Conservation (phyloP, 75 land plant genomes). For the Isoetes taiwanensis region DNA sequence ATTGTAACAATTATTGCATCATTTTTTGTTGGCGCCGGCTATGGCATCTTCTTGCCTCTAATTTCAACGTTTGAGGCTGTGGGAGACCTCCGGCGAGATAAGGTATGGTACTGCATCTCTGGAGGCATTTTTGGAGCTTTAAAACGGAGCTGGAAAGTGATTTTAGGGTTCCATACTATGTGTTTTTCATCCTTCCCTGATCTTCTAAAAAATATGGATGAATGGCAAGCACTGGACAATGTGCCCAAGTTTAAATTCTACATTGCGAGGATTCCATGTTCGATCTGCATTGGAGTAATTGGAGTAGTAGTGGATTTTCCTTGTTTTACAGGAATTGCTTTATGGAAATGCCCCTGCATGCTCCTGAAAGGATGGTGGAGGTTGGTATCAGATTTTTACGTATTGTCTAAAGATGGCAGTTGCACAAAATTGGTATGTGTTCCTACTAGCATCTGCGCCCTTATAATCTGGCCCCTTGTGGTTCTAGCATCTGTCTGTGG, state of each 20-base stretch:
- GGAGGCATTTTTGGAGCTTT: background rate
- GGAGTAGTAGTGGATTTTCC: conserved; percentile 50
- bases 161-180: background rate
- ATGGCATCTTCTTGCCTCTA: background rate
- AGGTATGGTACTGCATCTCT: background rate
- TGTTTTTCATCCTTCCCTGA: background rate
- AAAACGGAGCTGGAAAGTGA: background rate
- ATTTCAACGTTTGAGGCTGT: conserved; percentile 1
- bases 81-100: background rate
- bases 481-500: conserved; percentile 39
- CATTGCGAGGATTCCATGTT: conserved; percentile 33
- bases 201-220: background rate
- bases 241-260: background rate
- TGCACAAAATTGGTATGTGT: conserved; percentile 77
- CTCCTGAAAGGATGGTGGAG: conserved; percentile 73
- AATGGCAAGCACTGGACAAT: background rate
- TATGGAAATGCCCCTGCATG: conserved; percentile 80
- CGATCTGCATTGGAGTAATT: conserved; percentile 35
- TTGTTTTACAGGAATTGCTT: conserved; percentile 35
- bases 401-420: conserved; percentile 68
- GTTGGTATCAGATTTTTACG: conserved; percentile 42
- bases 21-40: background rate
- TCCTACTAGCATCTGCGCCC: conserved; percentile 77
- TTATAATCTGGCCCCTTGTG: conserved; percentile 81
- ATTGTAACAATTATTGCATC: no score